Evolutionary conservation across 2,329 filamentous ascomycete species (phyloP).

Genomic region (Paecilomyces fulvus): DNA sequence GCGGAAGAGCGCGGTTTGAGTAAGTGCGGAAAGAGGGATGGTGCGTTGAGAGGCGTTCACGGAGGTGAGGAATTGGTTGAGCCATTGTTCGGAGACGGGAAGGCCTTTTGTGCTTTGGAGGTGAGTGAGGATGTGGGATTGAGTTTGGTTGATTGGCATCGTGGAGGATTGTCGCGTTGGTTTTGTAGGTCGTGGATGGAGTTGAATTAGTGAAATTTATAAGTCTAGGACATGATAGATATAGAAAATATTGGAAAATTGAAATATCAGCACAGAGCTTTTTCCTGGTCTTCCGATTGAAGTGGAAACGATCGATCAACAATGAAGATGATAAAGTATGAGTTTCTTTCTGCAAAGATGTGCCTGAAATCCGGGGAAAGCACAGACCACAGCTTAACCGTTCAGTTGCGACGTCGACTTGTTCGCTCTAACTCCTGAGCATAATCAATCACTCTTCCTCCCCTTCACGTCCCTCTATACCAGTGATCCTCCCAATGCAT

Average conservation of each 20-base stretch:
- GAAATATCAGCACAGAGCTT: background rate
- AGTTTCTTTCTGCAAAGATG: background rate
- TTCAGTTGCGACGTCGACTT: conserved; percentile 3
- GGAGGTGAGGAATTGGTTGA: conserved; percentile 52
- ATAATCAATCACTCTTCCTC: background rate
- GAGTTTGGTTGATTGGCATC: conserved; percentile 1
- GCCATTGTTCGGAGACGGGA: conserved; percentile 52
- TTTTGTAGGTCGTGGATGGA: background rate
- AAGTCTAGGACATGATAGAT: background rate
- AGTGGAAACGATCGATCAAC: too few relatives aligned
- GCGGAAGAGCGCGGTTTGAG: conserved; percentile 72
- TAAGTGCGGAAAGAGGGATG: conserved; percentile 60
- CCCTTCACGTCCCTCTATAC: background rate
- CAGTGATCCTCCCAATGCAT: background rate
- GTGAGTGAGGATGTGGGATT: conserved; percentile 42
- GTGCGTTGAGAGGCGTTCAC: conserved; percentile 42
- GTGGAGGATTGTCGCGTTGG: background rate
- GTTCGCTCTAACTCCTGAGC: background rate
- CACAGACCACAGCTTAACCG: conserved; percentile 21
- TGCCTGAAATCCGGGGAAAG: conserved; percentile 8
- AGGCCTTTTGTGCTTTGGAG: conserved; percentile 48
- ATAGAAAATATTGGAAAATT: background rate
- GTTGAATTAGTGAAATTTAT: background rate
- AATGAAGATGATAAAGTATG: background rate
- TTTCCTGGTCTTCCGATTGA: background rate